phyloP scores from a whole-genome alignment of 1,284 basidiomycete genomes.

The Cystobasidiaceae sp. region DNA sequence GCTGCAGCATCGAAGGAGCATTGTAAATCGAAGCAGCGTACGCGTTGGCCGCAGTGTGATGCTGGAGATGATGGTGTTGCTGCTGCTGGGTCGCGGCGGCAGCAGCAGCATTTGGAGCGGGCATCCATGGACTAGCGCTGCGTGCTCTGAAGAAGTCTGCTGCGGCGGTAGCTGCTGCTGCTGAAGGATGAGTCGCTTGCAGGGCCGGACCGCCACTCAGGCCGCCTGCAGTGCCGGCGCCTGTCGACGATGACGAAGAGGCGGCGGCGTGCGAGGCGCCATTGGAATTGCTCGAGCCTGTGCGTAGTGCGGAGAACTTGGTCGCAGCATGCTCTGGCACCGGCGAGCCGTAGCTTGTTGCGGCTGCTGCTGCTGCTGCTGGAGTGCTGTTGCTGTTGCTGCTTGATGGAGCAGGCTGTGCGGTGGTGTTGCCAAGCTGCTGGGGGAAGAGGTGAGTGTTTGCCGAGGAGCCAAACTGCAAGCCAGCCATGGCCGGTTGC shows the following conservation, averaged over 20 bases:
- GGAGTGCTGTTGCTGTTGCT: too few species aligned
- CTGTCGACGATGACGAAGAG: too few species aligned
- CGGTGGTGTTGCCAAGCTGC: background rate
- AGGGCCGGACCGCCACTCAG: slow-evolving; percentile 12
- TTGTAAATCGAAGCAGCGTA: too few species aligned
- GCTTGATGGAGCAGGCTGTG: background rate
- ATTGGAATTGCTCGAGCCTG: too few species aligned
- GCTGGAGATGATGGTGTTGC: background rate
- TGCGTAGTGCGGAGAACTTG: background rate
- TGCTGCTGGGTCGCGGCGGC: too few species aligned
- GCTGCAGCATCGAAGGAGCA: too few species aligned
- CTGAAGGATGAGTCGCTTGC: slow-evolving; percentile 2
- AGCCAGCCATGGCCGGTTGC: background rate
- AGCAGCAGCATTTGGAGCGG: background rate
- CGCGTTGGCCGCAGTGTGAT: too few species aligned
- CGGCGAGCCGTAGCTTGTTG: background rate
- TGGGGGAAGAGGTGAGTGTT: slow-evolving; percentile 10
- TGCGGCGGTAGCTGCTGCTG: background rate
- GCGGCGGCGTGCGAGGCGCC: too few species aligned
- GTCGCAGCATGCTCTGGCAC: background rate
- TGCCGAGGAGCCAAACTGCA: background rate
- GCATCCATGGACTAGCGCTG: slow-evolving; percentile 11
- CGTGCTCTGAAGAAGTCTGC: background rate
- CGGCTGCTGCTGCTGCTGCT: background rate
- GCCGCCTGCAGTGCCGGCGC: too few species aligned